Conservation (phyloP, 495 filamentous ascomycete species). For the Penicillium bialowiezense region DNA sequence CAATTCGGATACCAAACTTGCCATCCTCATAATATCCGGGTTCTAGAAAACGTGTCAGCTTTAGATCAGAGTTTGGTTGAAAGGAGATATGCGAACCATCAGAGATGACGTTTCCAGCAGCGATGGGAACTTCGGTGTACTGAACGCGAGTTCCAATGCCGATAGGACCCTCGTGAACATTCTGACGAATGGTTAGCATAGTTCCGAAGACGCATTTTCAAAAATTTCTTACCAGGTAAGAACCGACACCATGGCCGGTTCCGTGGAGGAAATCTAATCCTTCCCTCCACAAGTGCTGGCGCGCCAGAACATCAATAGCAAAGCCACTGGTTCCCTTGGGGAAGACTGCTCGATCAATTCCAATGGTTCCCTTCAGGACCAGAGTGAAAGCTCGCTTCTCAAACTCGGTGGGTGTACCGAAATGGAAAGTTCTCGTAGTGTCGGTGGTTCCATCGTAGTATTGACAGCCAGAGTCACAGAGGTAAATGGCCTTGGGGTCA, state of each 20-base stretch:
- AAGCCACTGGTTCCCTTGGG: conserved; percentile 94
- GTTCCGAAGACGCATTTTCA: background rate
- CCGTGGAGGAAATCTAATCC: conserved; percentile 96
- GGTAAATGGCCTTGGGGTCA: conserved; percentile 84
- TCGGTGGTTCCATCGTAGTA: conserved; percentile 97
- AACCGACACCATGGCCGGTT: conserved; percentile 95
- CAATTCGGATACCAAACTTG: conserved; percentile 95
- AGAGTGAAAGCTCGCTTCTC: conserved; percentile 93
- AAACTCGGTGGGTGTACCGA: conserved; percentile 77
- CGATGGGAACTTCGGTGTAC: conserved; percentile 86
- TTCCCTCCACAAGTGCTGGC: conserved; percentile 89
- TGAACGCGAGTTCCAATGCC: conserved; percentile 90
- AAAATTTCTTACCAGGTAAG: conserved; percentile 57
- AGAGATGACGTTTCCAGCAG: conserved; percentile 90
- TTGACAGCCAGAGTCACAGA: conserved; percentile 96
- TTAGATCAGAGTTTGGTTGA: background rate
- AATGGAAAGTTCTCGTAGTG: conserved; percentile 91
- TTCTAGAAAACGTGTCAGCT: conserved; percentile 49
- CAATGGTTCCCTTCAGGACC: conserved; percentile 95
- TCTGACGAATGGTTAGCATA: conserved; percentile 47
- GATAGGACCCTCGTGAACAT: conserved; percentile 97
- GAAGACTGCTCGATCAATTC: conserved; percentile 81
- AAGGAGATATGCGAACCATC: conserved; percentile 49
- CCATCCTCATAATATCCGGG: conserved; percentile 99
- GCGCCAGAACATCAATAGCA: conserved; percentile 82